phyloP scores from a whole-genome alignment of 176 grass and related monocot genomes.

The Zizania latifolia region DNA sequence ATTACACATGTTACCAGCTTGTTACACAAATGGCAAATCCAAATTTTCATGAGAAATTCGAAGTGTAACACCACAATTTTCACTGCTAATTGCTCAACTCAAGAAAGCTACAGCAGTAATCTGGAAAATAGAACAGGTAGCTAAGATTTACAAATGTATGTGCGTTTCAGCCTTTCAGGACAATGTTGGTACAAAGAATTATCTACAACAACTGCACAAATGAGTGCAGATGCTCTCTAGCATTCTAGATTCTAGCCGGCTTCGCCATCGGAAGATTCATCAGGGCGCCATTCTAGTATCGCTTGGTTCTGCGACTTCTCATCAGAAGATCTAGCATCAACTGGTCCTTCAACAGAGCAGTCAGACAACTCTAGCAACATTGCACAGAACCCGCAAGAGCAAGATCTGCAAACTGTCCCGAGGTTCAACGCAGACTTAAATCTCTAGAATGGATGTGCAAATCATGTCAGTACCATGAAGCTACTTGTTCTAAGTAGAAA shows the following conservation, averaged over 20 bases:
- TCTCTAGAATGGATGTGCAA: constrained; percentile 2
- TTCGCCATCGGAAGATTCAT: constrained; percentile 21
- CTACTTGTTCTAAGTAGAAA: not conserved
- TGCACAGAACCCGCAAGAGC: constrained; percentile 48
- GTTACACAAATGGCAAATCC: not conserved
- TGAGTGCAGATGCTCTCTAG: constrained; percentile 7
- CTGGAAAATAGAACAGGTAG: not conserved
- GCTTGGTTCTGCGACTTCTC: constrained; percentile 6
- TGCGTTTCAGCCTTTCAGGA: constrained; percentile 30
- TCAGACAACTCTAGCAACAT: constrained; percentile 41
- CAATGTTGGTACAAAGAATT: constrained; percentile 24
- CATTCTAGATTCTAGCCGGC: constrained; percentile 12
- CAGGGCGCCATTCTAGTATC: constrained; percentile 46
- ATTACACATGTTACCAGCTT: not conserved
- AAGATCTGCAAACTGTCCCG: constrained; percentile 35
- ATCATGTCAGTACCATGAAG: constrained; percentile 10
- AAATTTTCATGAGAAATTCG: not conserved
- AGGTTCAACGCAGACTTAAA: constrained; percentile 14
- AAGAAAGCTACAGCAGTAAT: not conserved
- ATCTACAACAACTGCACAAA: constrained; percentile 21
- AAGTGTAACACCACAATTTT: constrained; percentile 21
- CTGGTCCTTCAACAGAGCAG: constrained; percentile 28
- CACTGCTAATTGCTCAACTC: not conserved
- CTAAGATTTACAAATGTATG: constrained; percentile 12
- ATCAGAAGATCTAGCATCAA: constrained; percentile 8